Percentiles rank a stretch among this genome's conserved stretches.
phyloP scores from a whole-genome alignment of 208 protist genomes.

The Endotrypanum monterogeii region DNA sequence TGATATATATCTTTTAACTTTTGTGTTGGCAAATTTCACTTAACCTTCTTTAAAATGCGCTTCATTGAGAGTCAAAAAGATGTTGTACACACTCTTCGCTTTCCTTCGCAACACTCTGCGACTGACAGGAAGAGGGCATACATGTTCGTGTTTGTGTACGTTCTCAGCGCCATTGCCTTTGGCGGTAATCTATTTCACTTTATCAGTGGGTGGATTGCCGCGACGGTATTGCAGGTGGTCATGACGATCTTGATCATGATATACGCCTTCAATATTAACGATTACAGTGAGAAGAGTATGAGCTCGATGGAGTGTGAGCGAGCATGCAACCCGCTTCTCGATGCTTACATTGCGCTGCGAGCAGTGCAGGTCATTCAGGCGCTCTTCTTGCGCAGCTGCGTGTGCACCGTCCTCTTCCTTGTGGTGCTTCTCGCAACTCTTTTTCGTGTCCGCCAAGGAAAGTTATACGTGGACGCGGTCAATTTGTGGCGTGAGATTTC shows the following conservation, averaged over 20 bases:
- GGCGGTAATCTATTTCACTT: constrained; percentile 67
- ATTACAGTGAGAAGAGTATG: constrained; percentile 77
- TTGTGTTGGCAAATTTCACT: too few relatives aligned
- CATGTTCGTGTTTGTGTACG: constrained; percentile 77
- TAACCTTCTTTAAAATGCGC: constrained; percentile 42
- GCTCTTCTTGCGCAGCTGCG: constrained; percentile 50
- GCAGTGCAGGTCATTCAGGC: constrained; percentile 66
- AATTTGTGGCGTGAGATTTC: constrained; percentile 76
- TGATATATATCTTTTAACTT: constrained; percentile 15
- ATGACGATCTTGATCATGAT: constrained; percentile 73
- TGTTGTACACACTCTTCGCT: constrained; percentile 63
- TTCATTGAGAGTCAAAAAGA: constrained; percentile 78
- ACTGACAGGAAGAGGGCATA: constrained; percentile 86
- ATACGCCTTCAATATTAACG: constrained; percentile 79
- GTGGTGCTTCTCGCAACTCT: constrained; percentile 40
- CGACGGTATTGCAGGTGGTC: constrained; percentile 61
- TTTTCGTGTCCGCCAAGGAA: constrained; percentile 49
- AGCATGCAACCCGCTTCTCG: constrained; percentile 72
- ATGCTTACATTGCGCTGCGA: constrained; percentile 68
- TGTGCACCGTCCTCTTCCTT: constrained; percentile 40
- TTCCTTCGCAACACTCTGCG: constrained; percentile 62
- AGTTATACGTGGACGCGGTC: constrained; percentile 78
- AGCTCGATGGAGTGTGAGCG: constrained; percentile 85
- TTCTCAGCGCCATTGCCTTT: constrained; percentile 56
- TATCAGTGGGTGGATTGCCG: constrained; percentile 76